phyloP scores from a whole-genome alignment of 345 rosid genomes.

The Moricandia arvensis region DNA sequence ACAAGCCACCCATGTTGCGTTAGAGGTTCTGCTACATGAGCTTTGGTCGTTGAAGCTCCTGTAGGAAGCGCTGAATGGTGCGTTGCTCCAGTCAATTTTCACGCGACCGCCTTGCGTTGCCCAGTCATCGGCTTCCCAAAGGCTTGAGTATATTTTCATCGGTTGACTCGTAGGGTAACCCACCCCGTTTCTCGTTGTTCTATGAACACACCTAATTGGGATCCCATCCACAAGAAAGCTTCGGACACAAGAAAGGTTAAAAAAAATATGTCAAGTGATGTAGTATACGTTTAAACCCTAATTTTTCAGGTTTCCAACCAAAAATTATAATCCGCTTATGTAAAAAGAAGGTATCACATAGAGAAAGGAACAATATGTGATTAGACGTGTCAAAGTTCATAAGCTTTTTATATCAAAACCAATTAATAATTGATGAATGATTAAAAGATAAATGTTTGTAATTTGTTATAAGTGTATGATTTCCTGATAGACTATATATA shows the following conservation, averaged over 20 bases:
- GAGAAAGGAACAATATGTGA: too few relatives aligned
- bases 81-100: constrained; percentile 52
- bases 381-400: too few relatives aligned
- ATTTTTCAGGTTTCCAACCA: background rate
- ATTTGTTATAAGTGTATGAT: background rate
- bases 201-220: constrained; percentile 61
- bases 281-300: background rate
- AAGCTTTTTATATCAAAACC: too few relatives aligned
- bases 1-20: constrained; percentile 25
- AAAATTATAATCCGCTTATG: background rate
- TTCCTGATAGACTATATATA: background rate
- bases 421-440: background rate
- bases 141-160: constrained; percentile 56
- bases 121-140: constrained; percentile 63
- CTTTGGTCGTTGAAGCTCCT: constrained; percentile 40
- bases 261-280: background rate
- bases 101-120: constrained; percentile 59
- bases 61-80: constrained; percentile 52
- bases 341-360: background rate
- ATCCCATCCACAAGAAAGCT: constrained; percentile 55
- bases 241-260: constrained; percentile 1
- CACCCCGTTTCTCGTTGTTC: constrained; percentile 52
- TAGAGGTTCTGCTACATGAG: constrained; percentile 35
- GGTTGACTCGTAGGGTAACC: constrained; percentile 50
- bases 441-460: background rate